Base-by-base conservation (phyloP, 306 rosid species). In the Macrotyloma uniflorum region DNA sequence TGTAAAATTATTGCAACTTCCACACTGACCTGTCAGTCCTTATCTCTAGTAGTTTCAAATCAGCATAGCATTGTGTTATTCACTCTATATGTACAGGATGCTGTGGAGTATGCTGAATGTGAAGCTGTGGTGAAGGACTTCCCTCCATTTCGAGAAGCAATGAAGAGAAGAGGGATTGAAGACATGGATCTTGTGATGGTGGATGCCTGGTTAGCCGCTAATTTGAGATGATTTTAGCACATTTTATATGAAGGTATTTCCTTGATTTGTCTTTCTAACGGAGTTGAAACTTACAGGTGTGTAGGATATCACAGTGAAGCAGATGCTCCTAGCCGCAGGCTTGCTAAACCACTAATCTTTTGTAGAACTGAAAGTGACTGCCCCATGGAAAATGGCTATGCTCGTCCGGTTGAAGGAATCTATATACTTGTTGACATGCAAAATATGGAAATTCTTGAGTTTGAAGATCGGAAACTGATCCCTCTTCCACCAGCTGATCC, bases 281-380 rank as follows among this genome's bases (percentile, higher is more conserved):
- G 22, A 70, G 24, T 65, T n/a, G 22, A 55, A 66, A 58, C 69
- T 68, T 35, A 16, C 85, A 90, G 91, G 94, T 88, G 94, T 61
- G 83, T 76, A 45, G 94, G 94, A 84, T 88, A 90, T 72, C 89
- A 88, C 53, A 83, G 94, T 73, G 91, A 88, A 24, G 89, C 86
- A 68, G 94, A 90, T 84, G 89, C 90, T 81, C 94, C 94, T 67
- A 88, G 89, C 72, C 89, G 86, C 82, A 84, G 94, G 76, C 94
- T 90, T 78, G 94, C 94, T 38, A 90, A 90, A 50, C 94, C 94
- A 0, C 87, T 88, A 26, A 78, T 90, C 79, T 90, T 90, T 77
- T 90, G 94, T 70, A 84, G 94, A 80, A 90, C 91, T 61, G 94
- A 90, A 91, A 90, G 94, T 69, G 94, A 90, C 83, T 90, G 91